Percentiles rank a stretch among this genome's conserved stretches.
Conservation (phyloP, 1,284 basidiomycete genomes). For the Anthracocystis walkeri region DNA sequence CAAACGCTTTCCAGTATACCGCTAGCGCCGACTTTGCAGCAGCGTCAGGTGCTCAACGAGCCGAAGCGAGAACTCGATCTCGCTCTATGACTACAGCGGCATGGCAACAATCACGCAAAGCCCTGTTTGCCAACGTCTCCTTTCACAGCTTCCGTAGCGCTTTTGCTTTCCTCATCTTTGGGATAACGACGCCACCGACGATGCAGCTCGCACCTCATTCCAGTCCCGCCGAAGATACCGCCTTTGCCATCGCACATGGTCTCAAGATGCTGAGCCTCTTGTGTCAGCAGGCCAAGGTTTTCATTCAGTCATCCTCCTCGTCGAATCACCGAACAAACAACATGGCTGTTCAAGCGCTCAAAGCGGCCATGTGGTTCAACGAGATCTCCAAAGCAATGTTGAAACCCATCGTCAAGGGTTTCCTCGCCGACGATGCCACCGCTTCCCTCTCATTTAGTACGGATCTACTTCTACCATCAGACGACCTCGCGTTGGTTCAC, state of each 20-base stretch:
- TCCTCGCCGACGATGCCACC: background rate
- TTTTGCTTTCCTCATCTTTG: constrained; percentile 13
- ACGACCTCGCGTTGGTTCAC: background rate
- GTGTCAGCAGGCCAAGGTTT: constrained; percentile 5
- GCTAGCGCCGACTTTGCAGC: constrained; percentile 2
- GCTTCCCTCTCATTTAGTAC: background rate
- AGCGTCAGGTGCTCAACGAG: constrained; percentile 7
- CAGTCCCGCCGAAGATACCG: constrained; percentile 8
- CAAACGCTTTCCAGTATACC: constrained; percentile 11
- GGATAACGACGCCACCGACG: constrained; percentile 1
- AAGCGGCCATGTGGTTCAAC: constrained; percentile 6
- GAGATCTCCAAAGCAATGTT: constrained; percentile 8
- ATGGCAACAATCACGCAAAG: constrained; percentile 7
- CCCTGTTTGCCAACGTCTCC: constrained; percentile 13
- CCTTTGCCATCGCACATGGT: constrained; percentile 12
- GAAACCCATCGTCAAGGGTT: constrained; percentile 1
- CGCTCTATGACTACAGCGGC: constrained; percentile 3
- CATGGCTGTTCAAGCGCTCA: constrained; percentile 3
- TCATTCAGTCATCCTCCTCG: background rate
- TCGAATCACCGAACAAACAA: background rate
- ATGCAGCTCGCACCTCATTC: constrained; percentile 2
- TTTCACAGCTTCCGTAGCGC: constrained; percentile 11
- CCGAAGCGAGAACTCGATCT: constrained; percentile 12
- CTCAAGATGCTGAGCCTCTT: constrained; percentile 3
- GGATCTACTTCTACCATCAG: background rate